Evolutionary conservation across 108 stramenopile genomes (phyloP).

Genomic region (Cyclostephanos invisitatus): DNA sequence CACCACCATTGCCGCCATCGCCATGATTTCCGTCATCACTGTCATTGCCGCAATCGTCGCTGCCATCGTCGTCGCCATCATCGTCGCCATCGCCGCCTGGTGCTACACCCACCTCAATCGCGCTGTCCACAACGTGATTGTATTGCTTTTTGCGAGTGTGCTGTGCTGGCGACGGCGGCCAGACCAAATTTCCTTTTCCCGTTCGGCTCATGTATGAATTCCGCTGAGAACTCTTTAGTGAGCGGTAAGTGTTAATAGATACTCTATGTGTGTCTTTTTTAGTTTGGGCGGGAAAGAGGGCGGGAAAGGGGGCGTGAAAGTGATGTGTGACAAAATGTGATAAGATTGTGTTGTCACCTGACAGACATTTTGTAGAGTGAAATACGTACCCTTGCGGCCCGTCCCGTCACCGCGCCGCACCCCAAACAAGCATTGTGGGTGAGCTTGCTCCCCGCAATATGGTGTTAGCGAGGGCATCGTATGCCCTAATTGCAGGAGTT

Average conservation of each 20-base stretch:
- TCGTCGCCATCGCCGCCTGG: background rate
- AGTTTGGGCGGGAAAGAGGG: no score
- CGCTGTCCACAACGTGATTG: background rate
- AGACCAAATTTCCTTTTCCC: background rate
- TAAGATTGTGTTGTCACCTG: no score
- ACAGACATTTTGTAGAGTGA: no score
- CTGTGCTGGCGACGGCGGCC: background rate
- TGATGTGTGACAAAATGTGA: no score
- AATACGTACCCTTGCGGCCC: no score
- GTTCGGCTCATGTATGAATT: background rate
- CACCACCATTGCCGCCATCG: no score
- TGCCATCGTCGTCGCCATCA: background rate
- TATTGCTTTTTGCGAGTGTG: no score
- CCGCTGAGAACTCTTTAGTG: background rate
- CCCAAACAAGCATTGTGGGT: no score
- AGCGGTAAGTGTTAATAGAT: background rate
- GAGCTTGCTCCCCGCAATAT: background rate
- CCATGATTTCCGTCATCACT: no score
- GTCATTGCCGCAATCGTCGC: background rate
- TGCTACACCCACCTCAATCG: background rate
- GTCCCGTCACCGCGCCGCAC: no score
- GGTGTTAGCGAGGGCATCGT: background rate
- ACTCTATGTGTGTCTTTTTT: background rate
- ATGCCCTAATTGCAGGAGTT: conserved; percentile 5
- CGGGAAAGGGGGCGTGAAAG: no score